These are phyloP conservation scores for Periconia sp. DNA, from an alignment of 2,329 filamentous ascomycete species.

Conservation along the genomic window DNA sequence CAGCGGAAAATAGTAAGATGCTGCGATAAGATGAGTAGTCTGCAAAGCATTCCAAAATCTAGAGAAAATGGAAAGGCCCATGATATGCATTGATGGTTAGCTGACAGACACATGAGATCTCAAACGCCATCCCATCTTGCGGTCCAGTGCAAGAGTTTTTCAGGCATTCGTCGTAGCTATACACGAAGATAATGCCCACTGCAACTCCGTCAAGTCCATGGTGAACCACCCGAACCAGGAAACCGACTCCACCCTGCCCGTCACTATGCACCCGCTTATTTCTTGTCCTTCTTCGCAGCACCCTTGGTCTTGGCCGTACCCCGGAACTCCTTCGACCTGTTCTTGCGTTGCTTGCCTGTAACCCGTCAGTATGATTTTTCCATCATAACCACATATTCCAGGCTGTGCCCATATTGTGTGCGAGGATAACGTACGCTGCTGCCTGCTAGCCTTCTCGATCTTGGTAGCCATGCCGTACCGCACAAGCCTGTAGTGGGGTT, in stretches of 20 bases:
- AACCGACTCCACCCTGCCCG: constrained; percentile 38
- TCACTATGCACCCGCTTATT: constrained; percentile 45
- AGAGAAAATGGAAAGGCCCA: constrained; percentile 35
- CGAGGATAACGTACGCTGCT: constrained; percentile 83
- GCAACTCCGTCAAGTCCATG: constrained; percentile 41
- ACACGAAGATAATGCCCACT: constrained; percentile 45
- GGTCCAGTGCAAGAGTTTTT: constrained; percentile 45
- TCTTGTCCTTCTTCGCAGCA: constrained; percentile 89
- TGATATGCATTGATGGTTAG: constrained; percentile 50
- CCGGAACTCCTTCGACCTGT: constrained; percentile 97
- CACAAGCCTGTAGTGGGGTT: constrained; percentile 96
- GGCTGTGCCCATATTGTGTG: constrained; percentile 10
- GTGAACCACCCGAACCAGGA: constrained; percentile 41
- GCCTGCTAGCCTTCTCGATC: constrained; percentile 96
- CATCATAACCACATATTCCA: constrained; percentile 10
- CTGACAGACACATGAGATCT: constrained; percentile 41
- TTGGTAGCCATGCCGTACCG: constrained; percentile 90
- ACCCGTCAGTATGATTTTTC: constrained; percentile 36
- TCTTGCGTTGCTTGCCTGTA: constrained; percentile 99
- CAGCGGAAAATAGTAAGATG: no score
- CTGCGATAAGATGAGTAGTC: no score
- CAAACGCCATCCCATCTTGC: constrained; percentile 48
- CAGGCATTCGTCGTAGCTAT: constrained; percentile 46
- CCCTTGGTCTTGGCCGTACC: constrained; percentile 99
- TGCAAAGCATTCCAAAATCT: constrained; percentile 1